These are phyloP conservation scores for Phylloporus sp. DNA, from an alignment of 768 basidiomycete genomes.

Conservation along the genomic window DNA sequence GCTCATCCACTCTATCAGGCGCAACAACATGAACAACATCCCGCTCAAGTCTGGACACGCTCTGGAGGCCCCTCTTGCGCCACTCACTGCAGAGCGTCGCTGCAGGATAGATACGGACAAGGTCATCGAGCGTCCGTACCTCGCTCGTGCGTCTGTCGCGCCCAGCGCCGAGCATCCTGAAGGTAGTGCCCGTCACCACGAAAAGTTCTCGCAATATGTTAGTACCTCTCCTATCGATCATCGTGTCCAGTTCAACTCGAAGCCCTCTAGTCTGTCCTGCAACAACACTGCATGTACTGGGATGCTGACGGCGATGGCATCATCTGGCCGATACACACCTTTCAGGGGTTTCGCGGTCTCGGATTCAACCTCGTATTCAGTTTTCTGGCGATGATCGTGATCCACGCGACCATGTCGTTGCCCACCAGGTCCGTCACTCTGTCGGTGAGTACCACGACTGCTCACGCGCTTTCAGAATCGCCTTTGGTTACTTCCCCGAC, in stretches of 20 bases:
- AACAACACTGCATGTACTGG: conserved; percentile 41
- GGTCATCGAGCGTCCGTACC: conserved; percentile 25
- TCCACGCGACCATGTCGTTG: conserved; percentile 36
- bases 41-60: conserved; percentile 18
- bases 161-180: conserved; percentile 24
- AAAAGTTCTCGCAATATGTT: conserved; percentile 20
- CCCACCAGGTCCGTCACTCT: conserved; percentile 24
- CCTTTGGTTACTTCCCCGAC: conserved; percentile 33
- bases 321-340: conserved; percentile 45
- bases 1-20: conserved; percentile 16
- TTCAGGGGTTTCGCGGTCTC: conserved; percentile 37
- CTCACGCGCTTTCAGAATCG: conserved; percentile 10
- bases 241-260: background rate
- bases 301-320: conserved; percentile 40
- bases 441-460: background rate
- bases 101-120: conserved; percentile 26
- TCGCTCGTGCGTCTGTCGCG: conserved; percentile 26
- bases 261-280: conserved; percentile 33
- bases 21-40: conserved; percentile 16
- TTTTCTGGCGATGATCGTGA: conserved; percentile 32
- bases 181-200: conserved; percentile 16
- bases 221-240: conserved; percentile 4
- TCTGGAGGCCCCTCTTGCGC: conserved; percentile 18
- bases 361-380: conserved; percentile 39
- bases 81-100: conserved; percentile 17